phyloP scores from a whole-genome alignment of 495 filamentous ascomycete species.

The Xylaria flabelliformis region DNA sequence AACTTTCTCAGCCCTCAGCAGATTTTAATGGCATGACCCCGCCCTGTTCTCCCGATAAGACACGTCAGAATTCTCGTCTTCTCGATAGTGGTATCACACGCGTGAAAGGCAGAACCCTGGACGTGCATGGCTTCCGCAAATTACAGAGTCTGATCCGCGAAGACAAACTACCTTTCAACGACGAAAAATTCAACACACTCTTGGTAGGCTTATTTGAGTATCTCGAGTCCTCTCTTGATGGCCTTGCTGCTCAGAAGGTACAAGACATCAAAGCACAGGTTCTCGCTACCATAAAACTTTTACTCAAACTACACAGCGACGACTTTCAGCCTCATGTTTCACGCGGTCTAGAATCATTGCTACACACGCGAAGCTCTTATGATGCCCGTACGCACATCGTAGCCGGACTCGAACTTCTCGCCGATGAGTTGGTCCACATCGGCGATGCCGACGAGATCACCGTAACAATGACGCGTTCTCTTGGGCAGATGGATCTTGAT shows the following conservation, averaged over 20 bases:
- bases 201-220: constrained; percentile 76
- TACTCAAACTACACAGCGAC: constrained; percentile 70
- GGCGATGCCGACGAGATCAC: constrained; percentile 58
- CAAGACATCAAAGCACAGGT: constrained; percentile 85
- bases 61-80: constrained; percentile 60
- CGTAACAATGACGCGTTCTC: constrained; percentile 51
- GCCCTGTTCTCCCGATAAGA: constrained; percentile 54
- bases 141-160: constrained; percentile 80
- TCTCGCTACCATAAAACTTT: constrained; percentile 76
- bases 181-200: constrained; percentile 75
- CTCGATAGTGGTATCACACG: constrained; percentile 79
- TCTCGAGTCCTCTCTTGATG: constrained; percentile 63
- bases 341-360: constrained; percentile 68
- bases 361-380: constrained; percentile 68
- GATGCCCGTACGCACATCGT: constrained; percentile 61
- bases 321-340: constrained; percentile 70
- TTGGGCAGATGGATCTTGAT: constrained; percentile 47
- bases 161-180: constrained; percentile 61
- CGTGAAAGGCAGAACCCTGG: constrained; percentile 72
- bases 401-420: constrained; percentile 60
- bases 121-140: constrained; percentile 88
- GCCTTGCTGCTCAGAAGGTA: constrained; percentile 59
- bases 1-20: constrained; percentile 38
- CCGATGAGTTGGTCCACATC: constrained; percentile 57
- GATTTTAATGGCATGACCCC: constrained; percentile 33